Evolutionary conservation across 208 protist species (phyloP).

Genomic region (Crithidia sp.): DNA sequence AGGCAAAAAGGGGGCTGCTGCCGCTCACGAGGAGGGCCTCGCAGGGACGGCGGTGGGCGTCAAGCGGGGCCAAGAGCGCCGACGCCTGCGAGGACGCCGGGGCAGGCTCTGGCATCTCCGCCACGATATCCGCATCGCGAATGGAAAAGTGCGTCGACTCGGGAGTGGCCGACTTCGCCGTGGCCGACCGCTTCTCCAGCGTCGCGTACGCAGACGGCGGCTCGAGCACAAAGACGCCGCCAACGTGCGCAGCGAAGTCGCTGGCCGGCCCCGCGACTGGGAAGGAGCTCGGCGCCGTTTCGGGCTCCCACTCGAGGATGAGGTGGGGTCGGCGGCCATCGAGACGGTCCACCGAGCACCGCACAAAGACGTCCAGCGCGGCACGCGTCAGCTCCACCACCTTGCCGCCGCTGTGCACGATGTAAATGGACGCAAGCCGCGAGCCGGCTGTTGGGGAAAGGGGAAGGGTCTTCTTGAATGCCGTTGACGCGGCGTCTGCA

Average conservation of each 20-base stretch:
- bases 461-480: neutral
- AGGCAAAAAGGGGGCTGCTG: slow-evolving; percentile 49
- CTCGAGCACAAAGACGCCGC: slow-evolving; percentile 42
- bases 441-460: slow-evolving; percentile 16
- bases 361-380: slow-evolving; percentile 64
- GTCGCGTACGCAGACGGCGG: slow-evolving; percentile 37
- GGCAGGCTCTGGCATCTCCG: slow-evolving; percentile 8
- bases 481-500: neutral
- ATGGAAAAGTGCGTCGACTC: slow-evolving; percentile 19
- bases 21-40: slow-evolving; percentile 63
- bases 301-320: slow-evolving; percentile 59
- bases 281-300: slow-evolving; percentile 49
- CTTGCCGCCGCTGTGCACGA: slow-evolving; percentile 69
- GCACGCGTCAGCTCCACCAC: slow-evolving; percentile 61
- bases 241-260: slow-evolving; percentile 54
- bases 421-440: slow-evolving; percentile 45
- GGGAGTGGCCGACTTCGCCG: slow-evolving; percentile 12
- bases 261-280: slow-evolving; percentile 68
- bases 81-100: neutral
- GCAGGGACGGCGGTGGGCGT: slow-evolving; percentile 1
- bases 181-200: slow-evolving; percentile 41
- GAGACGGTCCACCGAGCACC: slow-evolving; percentile 37
- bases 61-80: slow-evolving; percentile 22
- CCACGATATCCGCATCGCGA: slow-evolving; percentile 29
- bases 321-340: slow-evolving; percentile 72